Conservation (phyloP, 495 filamentous ascomycete species). For the Filosporella fistucella region DNA sequence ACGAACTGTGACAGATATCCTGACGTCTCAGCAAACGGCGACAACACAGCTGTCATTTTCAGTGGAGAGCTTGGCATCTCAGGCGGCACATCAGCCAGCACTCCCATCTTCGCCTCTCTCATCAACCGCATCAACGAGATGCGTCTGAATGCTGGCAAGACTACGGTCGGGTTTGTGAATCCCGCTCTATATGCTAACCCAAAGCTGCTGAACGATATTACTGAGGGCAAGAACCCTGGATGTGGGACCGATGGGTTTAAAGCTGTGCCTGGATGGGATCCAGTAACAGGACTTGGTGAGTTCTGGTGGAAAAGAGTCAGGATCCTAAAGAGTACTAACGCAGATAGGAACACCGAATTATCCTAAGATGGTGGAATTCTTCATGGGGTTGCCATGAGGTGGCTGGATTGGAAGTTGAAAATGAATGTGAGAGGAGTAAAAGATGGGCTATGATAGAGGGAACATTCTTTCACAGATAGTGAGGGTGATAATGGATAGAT, state of each 20-base stretch:
- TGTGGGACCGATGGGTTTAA: slow-evolving; percentile 46
- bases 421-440: too few relatives aligned
- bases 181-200: slow-evolving; percentile 52
- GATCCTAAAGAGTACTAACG: neutral
- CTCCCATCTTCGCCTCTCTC: slow-evolving; percentile 38
- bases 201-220: slow-evolving; percentile 43
- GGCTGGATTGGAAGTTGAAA: too few relatives aligned
- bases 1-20: slow-evolving; percentile 51
- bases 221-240: slow-evolving; percentile 40
- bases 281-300: slow-evolving; percentile 48
- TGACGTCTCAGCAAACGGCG: slow-evolving; percentile 61
- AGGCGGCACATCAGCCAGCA: slow-evolving; percentile 45
- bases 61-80: slow-evolving; percentile 33
- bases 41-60: slow-evolving; percentile 47
- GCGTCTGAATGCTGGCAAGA: slow-evolving; percentile 48
- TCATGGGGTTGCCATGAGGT: slow-evolving; percentile 28
- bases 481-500: too few relatives aligned
- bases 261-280: slow-evolving; percentile 58
- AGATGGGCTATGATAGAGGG: too few relatives aligned
- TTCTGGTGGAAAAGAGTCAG: neutral
- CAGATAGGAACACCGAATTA: slow-evolving; percentile 45
- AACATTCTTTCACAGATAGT: too few relatives aligned
- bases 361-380: slow-evolving; percentile 30
- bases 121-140: slow-evolving; percentile 60
- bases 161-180: slow-evolving; percentile 58